Base-by-base conservation (phyloP, 208 protist genomes). In the Leishmania aethiopica region DNA sequence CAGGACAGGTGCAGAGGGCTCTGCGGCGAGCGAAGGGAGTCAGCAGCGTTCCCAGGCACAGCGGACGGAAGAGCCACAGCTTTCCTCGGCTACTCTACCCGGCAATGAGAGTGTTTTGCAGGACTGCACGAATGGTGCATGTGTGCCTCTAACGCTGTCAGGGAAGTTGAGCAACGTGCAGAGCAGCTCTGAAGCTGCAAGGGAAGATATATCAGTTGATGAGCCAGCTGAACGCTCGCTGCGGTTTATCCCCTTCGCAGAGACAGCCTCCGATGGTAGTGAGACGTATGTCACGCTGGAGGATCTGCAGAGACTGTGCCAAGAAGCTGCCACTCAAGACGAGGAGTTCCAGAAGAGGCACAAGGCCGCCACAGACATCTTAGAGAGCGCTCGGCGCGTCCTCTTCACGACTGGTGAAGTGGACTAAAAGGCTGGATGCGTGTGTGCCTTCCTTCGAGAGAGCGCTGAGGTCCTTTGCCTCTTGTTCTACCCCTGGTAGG, bases 181-280 rank as follows among this genome's bases (percentile, higher is more conserved):
- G 35, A 17, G 45, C 51, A 47, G n/a, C n/a, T 32, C 51, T 55
- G 35, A 45, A 37, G 32, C 47, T 77, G 51, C 73, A 42, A 59
- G 25, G 57, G 53, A 10, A 69, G 75, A 74, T 32, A 55, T 7
- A 60, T 51, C 57, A 25, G 17, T 42, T 59, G 32, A 13, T 60
- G 75, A 66, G 15, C 47, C 40, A 59, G 51, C 69, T 45, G 35
- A 78, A 42, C 60, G 53, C 4, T 67, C 73, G 25, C 40, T 80
- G 37, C 78, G 81, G 15, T 96, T 94, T 88, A 87, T 94, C 64
- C 94, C 94, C 10, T 97, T 96, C 78, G 80, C 88, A 40, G 89
- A 75, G 28, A 69, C 55, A 8, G 71, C 73, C 7, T 66, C 13
- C 6, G 78, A 88, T 83, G 93, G 91, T 45, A 71, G 47, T 3